These are phyloP conservation scores for Suillus subalutaceus DNA, from an alignment of 768 basidiomycete species.

Conservation along the genomic window DNA sequence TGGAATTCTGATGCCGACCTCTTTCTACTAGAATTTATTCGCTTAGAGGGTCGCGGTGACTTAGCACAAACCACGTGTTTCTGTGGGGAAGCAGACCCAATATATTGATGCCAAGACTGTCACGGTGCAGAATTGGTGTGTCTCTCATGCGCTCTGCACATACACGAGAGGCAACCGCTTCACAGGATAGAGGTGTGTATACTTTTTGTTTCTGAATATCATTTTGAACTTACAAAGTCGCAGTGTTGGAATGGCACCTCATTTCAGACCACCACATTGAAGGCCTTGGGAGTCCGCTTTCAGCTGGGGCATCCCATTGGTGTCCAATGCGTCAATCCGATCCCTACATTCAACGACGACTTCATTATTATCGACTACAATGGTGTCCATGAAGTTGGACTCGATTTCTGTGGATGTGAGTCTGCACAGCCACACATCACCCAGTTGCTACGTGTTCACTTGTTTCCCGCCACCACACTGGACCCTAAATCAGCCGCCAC, in stretches of 20 bases:
- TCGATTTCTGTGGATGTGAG: constrained; percentile 19
- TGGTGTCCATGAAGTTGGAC: constrained; percentile 23
- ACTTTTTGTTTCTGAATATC: too few species aligned
- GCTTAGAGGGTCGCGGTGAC: too few species aligned
- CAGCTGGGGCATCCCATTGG: constrained; percentile 26
- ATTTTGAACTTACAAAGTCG: constrained; percentile 10
- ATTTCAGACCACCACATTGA: constrained; percentile 21
- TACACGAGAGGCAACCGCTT: not conserved
- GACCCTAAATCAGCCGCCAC: too few species aligned
- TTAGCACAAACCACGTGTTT: too few species aligned
- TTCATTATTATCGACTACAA: constrained; percentile 26
- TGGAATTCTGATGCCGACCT: too few species aligned
- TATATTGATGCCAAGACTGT: not conserved
- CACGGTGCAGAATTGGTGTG: not conserved
- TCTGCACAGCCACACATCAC: constrained; percentile 11
- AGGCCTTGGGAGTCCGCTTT: constrained; percentile 23
- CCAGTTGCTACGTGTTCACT: constrained; percentile 15
- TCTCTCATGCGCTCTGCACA: not conserved
- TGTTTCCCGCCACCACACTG: constrained; percentile 17
- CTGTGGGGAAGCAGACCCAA: not conserved
- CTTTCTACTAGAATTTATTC: too few species aligned
- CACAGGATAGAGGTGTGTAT: constrained; percentile 8
- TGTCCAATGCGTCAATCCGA: constrained; percentile 15
- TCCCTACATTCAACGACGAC: constrained; percentile 12
- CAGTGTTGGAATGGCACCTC: constrained; percentile 21